Evolutionary conservation across 345 rosid genomes (phyloP), one percentile per base, ranked within the genome.

Genomic region (Gossypium turneri): DNA sequence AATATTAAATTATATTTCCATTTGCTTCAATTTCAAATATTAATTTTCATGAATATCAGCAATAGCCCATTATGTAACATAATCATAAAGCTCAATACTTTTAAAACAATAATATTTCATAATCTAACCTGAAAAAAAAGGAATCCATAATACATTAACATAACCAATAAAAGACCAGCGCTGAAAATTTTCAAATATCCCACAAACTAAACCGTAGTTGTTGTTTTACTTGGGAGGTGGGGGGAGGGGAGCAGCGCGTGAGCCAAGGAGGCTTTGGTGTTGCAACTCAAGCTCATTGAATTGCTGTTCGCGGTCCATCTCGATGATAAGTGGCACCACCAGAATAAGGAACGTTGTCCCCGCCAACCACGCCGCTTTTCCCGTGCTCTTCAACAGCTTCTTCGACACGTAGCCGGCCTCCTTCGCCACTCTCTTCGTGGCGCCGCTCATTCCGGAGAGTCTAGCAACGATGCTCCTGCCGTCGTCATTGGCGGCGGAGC

Each of bases 331-430:
- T 2, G 96, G 96, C 22, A 91, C 92, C 7, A 79, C 87, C 8
- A 91, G 88, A 70, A 91, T 80, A 2, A 91, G 85, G 78, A 91
- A 82, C 7, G 94, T 89, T 19, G 97, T 91, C 2, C 94, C 92
- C 0, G 90, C 90, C 58, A 86, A 89, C 97, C 97, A 91, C 25
- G 93, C 93, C 2, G 97, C 93, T 81, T 88, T 91, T n/a, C 97
- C 97, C 4, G 97, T 89, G 88, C 97, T 91, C 79, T 78, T 55
- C 12, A 89, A 80, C 68, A 89, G 80, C 80, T 85, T 89, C 77
- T 82, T 88, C 72, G 92, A 53, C 51, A 88, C 87, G 68, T 55
- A 79, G 27, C 75, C 83, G 43, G 90, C 84, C 50, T 88, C 97
- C 74, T 72, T 70, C 12, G 85, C 90, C 0, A 77, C 84, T 56